A percentile compares a stretch with the other conserved stretches of the same genome.
These are phyloP conservation scores for Solanum piurae DNA, from an alignment of 257 asterid genomes.

Conservation along the genomic window DNA sequence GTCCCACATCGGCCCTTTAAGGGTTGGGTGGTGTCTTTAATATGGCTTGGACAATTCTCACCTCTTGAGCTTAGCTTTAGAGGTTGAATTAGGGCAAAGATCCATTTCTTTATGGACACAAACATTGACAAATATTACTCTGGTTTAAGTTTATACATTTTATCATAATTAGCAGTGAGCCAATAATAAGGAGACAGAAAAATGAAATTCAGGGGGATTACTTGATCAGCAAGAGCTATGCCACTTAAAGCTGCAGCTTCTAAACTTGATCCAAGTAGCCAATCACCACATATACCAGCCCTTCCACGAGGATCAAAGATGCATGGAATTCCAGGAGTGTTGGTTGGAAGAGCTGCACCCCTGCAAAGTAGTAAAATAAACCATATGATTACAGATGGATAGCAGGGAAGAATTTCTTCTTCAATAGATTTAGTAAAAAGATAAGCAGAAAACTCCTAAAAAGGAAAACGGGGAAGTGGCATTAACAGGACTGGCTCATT, in stretches of 20 bases:
- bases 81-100: not conserved
- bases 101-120: not conserved
- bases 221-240: conserved; percentile 91
- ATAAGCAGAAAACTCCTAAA: not conserved
- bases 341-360: conserved; percentile 99
- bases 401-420: not conserved
- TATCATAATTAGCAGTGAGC: not conserved
- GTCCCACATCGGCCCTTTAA: not conserved
- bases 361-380: conserved; percentile 26
- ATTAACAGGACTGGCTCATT: not conserved
- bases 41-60: not conserved
- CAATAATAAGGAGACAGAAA: not conserved
- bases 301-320: conserved; percentile 92
- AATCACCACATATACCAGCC: conserved; percentile 97
- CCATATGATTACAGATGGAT: not conserved
- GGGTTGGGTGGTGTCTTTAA: not conserved
- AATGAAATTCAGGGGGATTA: conserved; percentile 15
- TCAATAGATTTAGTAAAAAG: not conserved
- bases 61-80: not conserved
- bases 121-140: not conserved
- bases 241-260: conserved; percentile 96
- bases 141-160: not conserved
- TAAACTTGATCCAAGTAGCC: conserved; percentile 86
- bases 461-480: not conserved
- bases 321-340: conserved; percentile 75